Conservation (phyloP, 2,329 filamentous ascomycete species). For the Sclerotinia glacialis region DNA sequence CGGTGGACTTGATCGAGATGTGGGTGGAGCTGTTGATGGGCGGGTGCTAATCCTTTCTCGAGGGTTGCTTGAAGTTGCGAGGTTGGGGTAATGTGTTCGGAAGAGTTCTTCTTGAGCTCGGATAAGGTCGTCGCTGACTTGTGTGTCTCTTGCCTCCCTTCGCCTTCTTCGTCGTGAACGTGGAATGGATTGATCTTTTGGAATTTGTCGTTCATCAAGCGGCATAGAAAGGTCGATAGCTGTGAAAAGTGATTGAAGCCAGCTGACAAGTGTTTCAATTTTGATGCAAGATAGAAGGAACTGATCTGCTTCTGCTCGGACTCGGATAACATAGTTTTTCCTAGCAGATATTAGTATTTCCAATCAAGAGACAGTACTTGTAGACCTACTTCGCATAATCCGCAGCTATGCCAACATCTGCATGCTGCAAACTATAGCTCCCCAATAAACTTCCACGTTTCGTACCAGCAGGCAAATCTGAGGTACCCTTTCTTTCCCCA, state of each 20-base stretch:
- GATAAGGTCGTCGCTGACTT: slow-evolving; percentile 22
- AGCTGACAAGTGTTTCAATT: slow-evolving; percentile 63
- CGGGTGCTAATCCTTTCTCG: not conserved
- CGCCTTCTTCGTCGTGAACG: slow-evolving; percentile 36
- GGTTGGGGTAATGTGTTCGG: slow-evolving; percentile 28
- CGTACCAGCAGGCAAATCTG: slow-evolving; percentile 52
- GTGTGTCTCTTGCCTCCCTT: slow-evolving; percentile 24
- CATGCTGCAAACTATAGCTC: slow-evolving; percentile 71
- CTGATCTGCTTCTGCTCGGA: slow-evolving; percentile 71
- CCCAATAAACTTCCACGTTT: slow-evolving; percentile 57
- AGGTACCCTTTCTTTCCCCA: slow-evolving; percentile 48
- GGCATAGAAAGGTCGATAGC: slow-evolving; percentile 69
- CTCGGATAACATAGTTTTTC: slow-evolving; percentile 62
- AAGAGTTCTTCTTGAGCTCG: slow-evolving; percentile 34
- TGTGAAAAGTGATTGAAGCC: slow-evolving; percentile 68
- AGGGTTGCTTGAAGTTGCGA: slow-evolving; percentile 17
- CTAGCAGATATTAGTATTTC: slow-evolving; percentile 22
- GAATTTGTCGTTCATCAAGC: slow-evolving; percentile 67
- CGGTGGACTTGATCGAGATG: not conserved
- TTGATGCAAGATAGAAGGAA: slow-evolving; percentile 66
- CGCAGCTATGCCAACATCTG: slow-evolving; percentile 70
- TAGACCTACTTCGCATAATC: slow-evolving; percentile 66
- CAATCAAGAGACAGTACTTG: not conserved
- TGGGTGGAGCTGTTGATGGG: not conserved
- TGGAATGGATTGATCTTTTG: slow-evolving; percentile 60